Conservation (phyloP, 768 basidiomycete genomes). For the Panellus pusillus region DNA sequence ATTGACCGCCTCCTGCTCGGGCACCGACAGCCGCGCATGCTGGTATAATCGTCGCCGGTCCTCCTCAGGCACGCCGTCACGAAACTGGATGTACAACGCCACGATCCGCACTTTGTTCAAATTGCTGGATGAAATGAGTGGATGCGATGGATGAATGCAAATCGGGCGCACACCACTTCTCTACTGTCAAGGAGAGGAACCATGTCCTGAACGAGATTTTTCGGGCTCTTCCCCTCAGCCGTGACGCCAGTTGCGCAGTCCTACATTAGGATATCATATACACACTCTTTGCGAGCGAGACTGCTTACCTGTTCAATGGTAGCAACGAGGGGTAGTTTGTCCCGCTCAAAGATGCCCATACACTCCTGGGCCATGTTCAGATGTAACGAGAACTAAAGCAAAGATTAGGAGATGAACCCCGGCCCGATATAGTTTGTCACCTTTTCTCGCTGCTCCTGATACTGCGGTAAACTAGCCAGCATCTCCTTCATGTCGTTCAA, state of each 20-base stretch:
- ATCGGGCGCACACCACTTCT: conserved; percentile 66
- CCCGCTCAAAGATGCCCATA: conserved; percentile 89
- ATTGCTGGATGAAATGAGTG: conserved; percentile 50
- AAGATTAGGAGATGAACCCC: background rate
- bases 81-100: conserved; percentile 89
- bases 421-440: conserved; percentile 33
- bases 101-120: conserved; percentile 95
- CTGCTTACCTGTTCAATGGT: conserved; percentile 83
- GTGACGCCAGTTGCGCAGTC: conserved; percentile 93
- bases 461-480: conserved; percentile 93
- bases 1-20: conserved; percentile 94
- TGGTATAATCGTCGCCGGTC: conserved; percentile 93
- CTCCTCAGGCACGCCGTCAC: conserved; percentile 98
- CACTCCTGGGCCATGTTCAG: conserved; percentile 98
- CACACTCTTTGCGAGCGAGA: background rate
- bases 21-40: conserved; percentile 82
- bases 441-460: conserved; percentile 94
- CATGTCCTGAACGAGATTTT: conserved; percentile 96
- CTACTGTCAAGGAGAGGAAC: conserved; percentile 90
- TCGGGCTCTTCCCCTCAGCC: conserved; percentile 91
- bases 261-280: conserved; percentile 38
- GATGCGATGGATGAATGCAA: background rate
- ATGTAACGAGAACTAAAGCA: conserved; percentile 85
- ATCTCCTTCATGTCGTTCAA: conserved; percentile 99
- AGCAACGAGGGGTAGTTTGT: conserved; percentile 79